These are phyloP conservation scores for Mycena epipterygia DNA, from an alignment of 768 basidiomycete genomes.

Conservation along the genomic window DNA sequence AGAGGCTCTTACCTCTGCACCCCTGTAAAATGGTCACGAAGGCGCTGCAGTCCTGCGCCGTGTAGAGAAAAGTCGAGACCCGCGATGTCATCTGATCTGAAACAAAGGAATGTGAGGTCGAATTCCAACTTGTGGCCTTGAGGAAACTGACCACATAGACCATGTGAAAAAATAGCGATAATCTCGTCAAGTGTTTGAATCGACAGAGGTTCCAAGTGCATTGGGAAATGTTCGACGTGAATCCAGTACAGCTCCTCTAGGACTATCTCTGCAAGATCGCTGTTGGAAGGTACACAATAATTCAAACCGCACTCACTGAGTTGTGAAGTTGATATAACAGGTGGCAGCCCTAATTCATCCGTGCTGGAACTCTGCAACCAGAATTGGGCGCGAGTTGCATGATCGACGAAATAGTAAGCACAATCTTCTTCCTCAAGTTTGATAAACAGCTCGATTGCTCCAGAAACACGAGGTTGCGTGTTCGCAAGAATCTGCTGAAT, in stretches of 20 bases:
- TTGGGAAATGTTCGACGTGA: slow-evolving; percentile 75
- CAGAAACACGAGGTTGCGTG: slow-evolving; percentile 48
- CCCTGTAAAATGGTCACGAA: slow-evolving; percentile 61
- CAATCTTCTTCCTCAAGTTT: slow-evolving; percentile 59
- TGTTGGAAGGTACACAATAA: not conserved
- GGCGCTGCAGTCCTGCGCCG: slow-evolving; percentile 56
- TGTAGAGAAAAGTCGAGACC: slow-evolving; percentile 71
- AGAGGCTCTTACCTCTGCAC: slow-evolving; percentile 49
- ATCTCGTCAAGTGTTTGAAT: slow-evolving; percentile 59
- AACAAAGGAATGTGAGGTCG: not conserved
- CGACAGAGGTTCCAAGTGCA: slow-evolving; percentile 57
- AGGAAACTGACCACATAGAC: slow-evolving; percentile 60
- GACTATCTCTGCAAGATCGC: slow-evolving; percentile 52
- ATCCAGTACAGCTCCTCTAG: slow-evolving; percentile 70
- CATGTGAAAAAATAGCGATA: slow-evolving; percentile 67
- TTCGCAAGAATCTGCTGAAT: slow-evolving; percentile 48
- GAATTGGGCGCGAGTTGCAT: slow-evolving; percentile 59
- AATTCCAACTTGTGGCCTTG: not conserved
- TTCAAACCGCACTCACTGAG: slow-evolving; percentile 56
- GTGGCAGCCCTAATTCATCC: slow-evolving; percentile 55
- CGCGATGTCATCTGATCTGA: slow-evolving; percentile 72
- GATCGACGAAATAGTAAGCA: slow-evolving; percentile 71
- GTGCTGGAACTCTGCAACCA: slow-evolving; percentile 67
- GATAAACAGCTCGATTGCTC: slow-evolving; percentile 64
- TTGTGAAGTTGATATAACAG: slow-evolving; percentile 63